Percentiles rank a stretch among this genome's conserved stretches.
Evolutionary conservation across 352 stramenopile species (phyloP).

Genomic region (Lagenidium sp.): DNA sequence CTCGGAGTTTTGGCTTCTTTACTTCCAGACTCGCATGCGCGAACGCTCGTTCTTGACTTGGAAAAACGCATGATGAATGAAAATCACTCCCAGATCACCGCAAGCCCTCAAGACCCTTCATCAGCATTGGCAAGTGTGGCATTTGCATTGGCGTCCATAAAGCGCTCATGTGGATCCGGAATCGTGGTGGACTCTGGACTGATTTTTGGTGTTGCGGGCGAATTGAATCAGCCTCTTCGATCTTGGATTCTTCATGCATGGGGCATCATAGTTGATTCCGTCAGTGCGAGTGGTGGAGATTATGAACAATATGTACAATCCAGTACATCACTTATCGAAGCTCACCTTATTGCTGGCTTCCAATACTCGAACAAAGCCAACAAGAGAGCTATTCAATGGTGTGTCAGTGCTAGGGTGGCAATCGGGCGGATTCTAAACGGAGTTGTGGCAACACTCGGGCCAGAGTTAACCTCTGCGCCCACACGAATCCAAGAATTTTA

Average conservation of each 20-base stretch:
- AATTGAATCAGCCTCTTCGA: conserved; percentile 65
- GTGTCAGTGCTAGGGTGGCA: conserved; percentile 15
- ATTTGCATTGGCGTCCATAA: conserved; percentile 77
- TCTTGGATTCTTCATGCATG: conserved; percentile 81
- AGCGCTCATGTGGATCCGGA: conserved; percentile 61
- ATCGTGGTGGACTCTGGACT: conserved; percentile 68
- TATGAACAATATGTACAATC: conserved; percentile 80
- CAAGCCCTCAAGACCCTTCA: conserved; percentile 22
- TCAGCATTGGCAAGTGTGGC: conserved; percentile 46
- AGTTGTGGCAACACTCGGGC: conserved; percentile 23
- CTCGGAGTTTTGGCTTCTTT: conserved; percentile 40
- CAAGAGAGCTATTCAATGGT: conserved; percentile 16
- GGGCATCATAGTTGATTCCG: conserved; percentile 77
- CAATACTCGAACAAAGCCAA: conserved; percentile 46
- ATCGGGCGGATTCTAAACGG: conserved; percentile 31
- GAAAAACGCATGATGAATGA: conserved; percentile 56
- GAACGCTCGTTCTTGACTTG: conserved; percentile 44
- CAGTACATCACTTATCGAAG: conserved; percentile 62
- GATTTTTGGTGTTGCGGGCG: conserved; percentile 58
- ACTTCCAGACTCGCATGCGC: conserved; percentile 2
- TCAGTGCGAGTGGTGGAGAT: conserved; percentile 59
- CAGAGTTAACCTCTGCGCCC: conserved; percentile 11
- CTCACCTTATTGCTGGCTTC: conserved; percentile 68
- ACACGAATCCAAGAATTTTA: conserved; percentile 37
- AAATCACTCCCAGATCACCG: conserved; percentile 24